Conservation (phyloP, 371 early-diverging fungal genomes). For the Entomophthora muscae region DNA sequence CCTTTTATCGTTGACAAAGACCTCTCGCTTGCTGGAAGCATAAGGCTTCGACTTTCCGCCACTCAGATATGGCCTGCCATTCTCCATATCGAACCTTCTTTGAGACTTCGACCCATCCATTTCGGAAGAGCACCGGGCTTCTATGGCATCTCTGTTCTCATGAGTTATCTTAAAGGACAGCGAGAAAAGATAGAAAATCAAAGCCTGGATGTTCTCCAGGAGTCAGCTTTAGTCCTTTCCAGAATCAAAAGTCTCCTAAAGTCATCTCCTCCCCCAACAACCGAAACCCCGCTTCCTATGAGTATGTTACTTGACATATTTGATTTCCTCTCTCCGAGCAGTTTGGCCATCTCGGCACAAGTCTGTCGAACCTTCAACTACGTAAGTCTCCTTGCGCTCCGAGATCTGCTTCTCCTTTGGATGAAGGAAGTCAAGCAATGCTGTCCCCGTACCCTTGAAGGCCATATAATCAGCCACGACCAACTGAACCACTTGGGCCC, state of each 20-base stretch:
- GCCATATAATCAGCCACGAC: background rate
- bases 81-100: background rate
- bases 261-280: background rate
- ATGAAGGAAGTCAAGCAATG: background rate
- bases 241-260: background rate
- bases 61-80: slow-evolving; percentile 3
- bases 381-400: background rate
- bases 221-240: background rate
- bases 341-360: background rate
- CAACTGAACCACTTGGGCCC: background rate
- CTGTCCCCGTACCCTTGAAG: background rate
- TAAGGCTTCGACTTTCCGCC: background rate
- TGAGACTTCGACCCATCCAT: background rate
- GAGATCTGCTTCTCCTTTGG: background rate
- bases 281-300: background rate
- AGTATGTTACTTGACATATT: background rate
- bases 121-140: slow-evolving; percentile 7
- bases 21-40: background rate
- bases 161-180: background rate
- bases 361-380: background rate
- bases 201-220: slow-evolving; percentile 1
- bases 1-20: slow-evolving; percentile 2
- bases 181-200: slow-evolving; percentile 5
- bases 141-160: slow-evolving; percentile 1
- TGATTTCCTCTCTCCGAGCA: background rate